Percentiles rank a stretch among this genome's conserved stretches.
phyloP scores from a whole-genome alignment of 345 rosid species.

The Dipteronia dyeriana region DNA sequence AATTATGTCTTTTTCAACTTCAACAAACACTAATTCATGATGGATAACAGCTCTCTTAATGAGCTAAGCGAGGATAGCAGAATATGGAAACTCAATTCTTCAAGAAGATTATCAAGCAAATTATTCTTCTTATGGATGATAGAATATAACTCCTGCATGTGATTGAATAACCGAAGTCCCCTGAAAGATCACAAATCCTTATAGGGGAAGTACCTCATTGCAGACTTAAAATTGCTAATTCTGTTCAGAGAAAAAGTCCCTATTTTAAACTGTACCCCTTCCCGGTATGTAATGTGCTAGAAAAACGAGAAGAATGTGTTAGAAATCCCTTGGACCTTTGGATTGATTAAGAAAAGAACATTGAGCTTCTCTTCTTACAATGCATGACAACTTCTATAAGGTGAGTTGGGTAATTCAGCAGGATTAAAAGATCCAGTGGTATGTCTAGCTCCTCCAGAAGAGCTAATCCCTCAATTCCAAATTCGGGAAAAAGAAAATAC shows the following conservation, averaged over 20 bases:
- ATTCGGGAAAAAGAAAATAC: background rate
- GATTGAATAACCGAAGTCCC: background rate
- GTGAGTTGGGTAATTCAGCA: background rate
- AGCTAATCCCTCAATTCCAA: too few relatives aligned
- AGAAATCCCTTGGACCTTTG: background rate
- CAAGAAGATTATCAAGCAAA: background rate
- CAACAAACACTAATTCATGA: background rate
- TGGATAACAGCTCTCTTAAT: background rate
- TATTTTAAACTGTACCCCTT: background rate
- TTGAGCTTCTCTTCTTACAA: background rate
- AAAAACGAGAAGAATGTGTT: background rate
- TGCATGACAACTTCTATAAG: background rate
- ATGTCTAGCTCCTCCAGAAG: background rate
- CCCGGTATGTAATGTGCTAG: background rate
- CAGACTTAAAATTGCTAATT: background rate
- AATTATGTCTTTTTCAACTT: background rate
- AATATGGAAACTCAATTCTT: background rate
- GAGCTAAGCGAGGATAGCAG: background rate
- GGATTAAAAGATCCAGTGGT: background rate
- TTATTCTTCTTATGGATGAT: background rate
- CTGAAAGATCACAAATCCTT: background rate
- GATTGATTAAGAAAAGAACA: background rate
- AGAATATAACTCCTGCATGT: background rate
- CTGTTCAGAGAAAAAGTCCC: background rate
- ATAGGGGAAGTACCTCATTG: background rate